Base-by-base conservation (phyloP, 73 alveolate species). In the Paraurostyla sp. region DNA sequence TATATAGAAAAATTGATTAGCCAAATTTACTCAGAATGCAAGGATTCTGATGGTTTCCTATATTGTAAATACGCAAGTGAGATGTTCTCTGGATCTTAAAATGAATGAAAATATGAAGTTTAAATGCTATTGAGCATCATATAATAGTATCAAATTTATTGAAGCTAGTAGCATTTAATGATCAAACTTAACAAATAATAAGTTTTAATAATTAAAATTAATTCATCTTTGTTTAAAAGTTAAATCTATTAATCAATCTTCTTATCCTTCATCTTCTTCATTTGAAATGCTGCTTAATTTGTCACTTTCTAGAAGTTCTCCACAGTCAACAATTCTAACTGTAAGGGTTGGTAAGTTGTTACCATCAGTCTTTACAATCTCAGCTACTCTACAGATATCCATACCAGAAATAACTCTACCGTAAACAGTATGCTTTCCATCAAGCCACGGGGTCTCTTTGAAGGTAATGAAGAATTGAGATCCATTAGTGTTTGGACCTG, bases 401-500 rank as follows among this genome's bases (percentile, higher is more conserved):
- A 88, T 82, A 65, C 98, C 98, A 20, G 93, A 89, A 27, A 89
- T 82, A 57, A 95, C 98, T 78, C 93, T 89, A 16, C 99, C 99
- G 83, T 91, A 95, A 49, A 93, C 97, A 32, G 92, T 93, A 57
- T 93, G 97, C 76, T 93, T 92, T 22, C 92, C 95, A 63, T 95
- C 95, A 42, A 95, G 80, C 95, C 96, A 93, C 13, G 99, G 91
- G 45, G 97, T 89, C 54, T 87, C 93, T 91, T 90, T 92, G 71
- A 87, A 94, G 49, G 97, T 92, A 56, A 95, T 91, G 59, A 95
- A 95, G 96, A 95, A 95, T 92, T 95, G 94, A 15, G 97, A 93
- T 13, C 97, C 97, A 73, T 95, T 93, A 42, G 97, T 93, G 81
- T 93, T 90, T 27, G 95, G 94, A 22, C 97, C 97, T 13, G 95